Conservation (phyloP, 1,139 yeast species). For the Diutina neorugosa region DNA sequence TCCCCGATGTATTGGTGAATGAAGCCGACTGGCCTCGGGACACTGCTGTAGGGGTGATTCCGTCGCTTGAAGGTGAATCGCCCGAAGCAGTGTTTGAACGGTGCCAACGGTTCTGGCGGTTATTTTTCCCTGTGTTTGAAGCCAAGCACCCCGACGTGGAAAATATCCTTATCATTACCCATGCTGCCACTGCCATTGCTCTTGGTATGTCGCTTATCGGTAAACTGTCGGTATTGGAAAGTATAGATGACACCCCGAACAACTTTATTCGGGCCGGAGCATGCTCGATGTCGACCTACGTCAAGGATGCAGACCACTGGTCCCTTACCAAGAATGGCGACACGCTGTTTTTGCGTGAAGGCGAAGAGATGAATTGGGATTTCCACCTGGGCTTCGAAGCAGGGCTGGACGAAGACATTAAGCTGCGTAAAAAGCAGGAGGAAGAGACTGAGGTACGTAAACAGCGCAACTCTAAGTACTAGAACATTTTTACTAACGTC, state of each 20-base stretch:
- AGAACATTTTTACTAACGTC: conserved; percentile 1
- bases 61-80: conserved; percentile 49
- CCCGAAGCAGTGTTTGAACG: conserved; percentile 50
- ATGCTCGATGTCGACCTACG: conserved; percentile 29
- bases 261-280: conserved; percentile 30
- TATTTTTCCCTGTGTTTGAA: conserved; percentile 41
- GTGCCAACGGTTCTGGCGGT: conserved; percentile 34
- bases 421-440: conserved; percentile 4
- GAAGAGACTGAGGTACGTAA: conserved; percentile 6
- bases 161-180: conserved; percentile 54
- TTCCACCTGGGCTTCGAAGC: conserved; percentile 3
- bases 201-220: conserved; percentile 56
- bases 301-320: conserved; percentile 29
- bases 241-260: conserved; percentile 26
- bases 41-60: conserved; percentile 35
- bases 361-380: conserved; percentile 89
- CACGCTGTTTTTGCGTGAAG: conserved; percentile 49
- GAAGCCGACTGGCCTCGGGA: conserved; percentile 29
- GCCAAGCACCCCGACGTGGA: conserved; percentile 40
- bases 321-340: conserved; percentile 50
- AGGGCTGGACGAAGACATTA: conserved; percentile 4
- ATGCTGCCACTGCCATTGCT: conserved; percentile 78
- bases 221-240: conserved; percentile 25
- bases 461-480: not conserved
- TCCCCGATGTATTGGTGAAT: conserved; percentile 29